These are phyloP conservation scores for Anisogramma anomala DNA, from an alignment of 2,329 filamentous ascomycete species.

Conservation along the genomic window DNA sequence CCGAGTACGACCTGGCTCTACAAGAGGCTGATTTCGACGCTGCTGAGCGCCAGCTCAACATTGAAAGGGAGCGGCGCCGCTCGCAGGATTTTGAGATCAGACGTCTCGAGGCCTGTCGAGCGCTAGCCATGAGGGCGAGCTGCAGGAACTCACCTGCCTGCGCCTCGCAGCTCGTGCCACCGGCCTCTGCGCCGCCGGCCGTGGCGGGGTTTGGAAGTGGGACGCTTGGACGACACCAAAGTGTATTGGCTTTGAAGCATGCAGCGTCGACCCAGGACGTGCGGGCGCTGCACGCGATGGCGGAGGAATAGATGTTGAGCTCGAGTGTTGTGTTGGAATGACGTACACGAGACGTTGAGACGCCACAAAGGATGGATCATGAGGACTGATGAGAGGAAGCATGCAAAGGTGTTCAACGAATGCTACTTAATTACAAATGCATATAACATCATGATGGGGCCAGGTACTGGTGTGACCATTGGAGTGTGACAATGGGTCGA, in stretches of 20 bases:
- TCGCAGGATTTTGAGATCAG: constrained; percentile 38
- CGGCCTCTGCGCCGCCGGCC: constrained; percentile 10
- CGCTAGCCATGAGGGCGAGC: constrained; percentile 21
- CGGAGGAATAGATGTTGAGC: constrained; percentile 5
- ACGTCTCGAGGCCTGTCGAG: constrained; percentile 34
- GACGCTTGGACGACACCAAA: constrained; percentile 2
- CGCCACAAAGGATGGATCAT: neutral
- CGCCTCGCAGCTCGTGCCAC: neutral
- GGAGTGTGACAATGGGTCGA: too few species aligned
- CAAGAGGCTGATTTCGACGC: constrained; percentile 35
- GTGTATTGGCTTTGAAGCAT: constrained; percentile 9
- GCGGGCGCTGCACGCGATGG: constrained; percentile 8
- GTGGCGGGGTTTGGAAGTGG: constrained; percentile 3
- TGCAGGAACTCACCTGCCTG: constrained; percentile 8
- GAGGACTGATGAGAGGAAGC: too few species aligned
- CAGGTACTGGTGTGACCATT: neutral
- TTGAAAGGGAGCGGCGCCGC: constrained; percentile 36
- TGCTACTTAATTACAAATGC: neutral
- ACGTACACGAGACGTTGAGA: neutral
- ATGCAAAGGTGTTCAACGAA: neutral
- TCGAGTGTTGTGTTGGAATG: neutral
- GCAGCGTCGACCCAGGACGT: constrained; percentile 7
- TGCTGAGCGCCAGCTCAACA: constrained; percentile 28
- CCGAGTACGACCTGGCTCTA: constrained; percentile 30
- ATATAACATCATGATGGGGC: neutral